Base-by-base conservation (phyloP, 2,329 filamentous ascomycete genomes). In the Arthrobotrys musiformis region DNA sequence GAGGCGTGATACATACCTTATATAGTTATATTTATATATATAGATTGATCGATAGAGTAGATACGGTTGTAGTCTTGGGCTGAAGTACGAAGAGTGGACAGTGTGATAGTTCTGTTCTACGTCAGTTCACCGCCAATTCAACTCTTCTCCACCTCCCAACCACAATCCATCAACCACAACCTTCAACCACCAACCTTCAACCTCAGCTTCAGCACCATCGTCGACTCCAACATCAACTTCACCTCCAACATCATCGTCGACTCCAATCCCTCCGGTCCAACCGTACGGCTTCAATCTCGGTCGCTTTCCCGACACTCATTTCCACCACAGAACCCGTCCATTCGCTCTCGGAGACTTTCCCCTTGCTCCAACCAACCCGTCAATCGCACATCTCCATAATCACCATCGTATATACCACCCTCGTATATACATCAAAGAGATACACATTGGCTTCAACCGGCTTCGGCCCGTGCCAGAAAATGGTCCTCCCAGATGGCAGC, bases 401-500 rank as follows among this genome's bases (percentile, higher is more conserved):
- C 24, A 50, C 13, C 2, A 28, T 1, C 46, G 7, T 15, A 50
- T 6, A 19, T 50, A 6, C 37, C 37, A 4, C 13, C 17, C n/a
- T n/a, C 37, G 17, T n/a, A 42, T 42, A 11, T 5, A 5, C 13
- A 1, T n/a, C 37, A 3, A 46, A 9, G 19, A 46, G 11, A 15
- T 26, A 4, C 11, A 15, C 24, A n/a, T n/a, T 8, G 24, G 22
- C 46, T 17, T 50, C 19, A 1, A 26, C 28, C 11, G 50, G 50
- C 50, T 35, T 56, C 40, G 24, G 26, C n/a, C 28, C 26, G 48
- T 37, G 44, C 22, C 54, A 48, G 24, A 74, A 48, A 37, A 76
- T 76, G 70, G 70, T 76, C 63, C 63, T 62, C 44, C 46, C 56
- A 19, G 58, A 69, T 46, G 48, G 37, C 56, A 58, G 35, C 56